phyloP scores from a whole-genome alignment of 805 yeast genomes.

The Metschnikowia lachancei region DNA sequence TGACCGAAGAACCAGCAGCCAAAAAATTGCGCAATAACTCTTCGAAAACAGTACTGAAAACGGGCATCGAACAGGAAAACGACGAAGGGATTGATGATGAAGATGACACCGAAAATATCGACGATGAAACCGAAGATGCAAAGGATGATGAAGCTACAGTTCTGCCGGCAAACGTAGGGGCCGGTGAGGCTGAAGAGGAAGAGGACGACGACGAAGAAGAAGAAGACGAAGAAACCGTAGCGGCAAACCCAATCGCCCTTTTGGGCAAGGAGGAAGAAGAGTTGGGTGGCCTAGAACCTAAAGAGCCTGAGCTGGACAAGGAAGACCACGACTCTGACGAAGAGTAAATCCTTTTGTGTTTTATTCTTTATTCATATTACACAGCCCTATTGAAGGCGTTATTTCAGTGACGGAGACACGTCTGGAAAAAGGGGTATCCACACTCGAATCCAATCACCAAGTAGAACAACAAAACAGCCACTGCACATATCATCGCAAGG shows the following conservation, averaged over 20 bases:
- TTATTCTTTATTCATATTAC: neutral
- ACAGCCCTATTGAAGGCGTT: neutral
- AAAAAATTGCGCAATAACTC: conserved; percentile 22
- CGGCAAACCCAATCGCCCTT: conserved; percentile 34
- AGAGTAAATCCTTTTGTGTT: neutral
- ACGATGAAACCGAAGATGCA: conserved; percentile 13
- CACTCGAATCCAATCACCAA: conserved; percentile 50
- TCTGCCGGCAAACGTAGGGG: conserved; percentile 20
- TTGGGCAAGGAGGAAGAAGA: conserved; percentile 34
- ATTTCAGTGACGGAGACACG: conserved; percentile 30
- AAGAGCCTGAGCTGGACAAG: conserved; percentile 14
- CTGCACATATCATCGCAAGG: conserved; percentile 25
- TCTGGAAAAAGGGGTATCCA: conserved; percentile 50
- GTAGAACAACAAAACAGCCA: conserved; percentile 36
- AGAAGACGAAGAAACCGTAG: conserved; percentile 18
- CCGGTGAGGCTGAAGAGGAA: conserved; percentile 7
- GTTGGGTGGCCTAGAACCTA: conserved; percentile 26
- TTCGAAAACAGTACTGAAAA: conserved; percentile 9
- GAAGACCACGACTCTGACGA: conserved; percentile 7
- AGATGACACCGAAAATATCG: conserved; percentile 14
- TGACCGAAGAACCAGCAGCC: conserved; percentile 18
- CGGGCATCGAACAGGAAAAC: conserved; percentile 15
- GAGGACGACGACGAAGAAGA: conserved; percentile 13
- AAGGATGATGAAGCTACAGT: conserved; percentile 20
- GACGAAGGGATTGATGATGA: conserved; percentile 14